Conservation (phyloP, 495 filamentous ascomycete genomes). For the Zalerion maritima region DNA sequence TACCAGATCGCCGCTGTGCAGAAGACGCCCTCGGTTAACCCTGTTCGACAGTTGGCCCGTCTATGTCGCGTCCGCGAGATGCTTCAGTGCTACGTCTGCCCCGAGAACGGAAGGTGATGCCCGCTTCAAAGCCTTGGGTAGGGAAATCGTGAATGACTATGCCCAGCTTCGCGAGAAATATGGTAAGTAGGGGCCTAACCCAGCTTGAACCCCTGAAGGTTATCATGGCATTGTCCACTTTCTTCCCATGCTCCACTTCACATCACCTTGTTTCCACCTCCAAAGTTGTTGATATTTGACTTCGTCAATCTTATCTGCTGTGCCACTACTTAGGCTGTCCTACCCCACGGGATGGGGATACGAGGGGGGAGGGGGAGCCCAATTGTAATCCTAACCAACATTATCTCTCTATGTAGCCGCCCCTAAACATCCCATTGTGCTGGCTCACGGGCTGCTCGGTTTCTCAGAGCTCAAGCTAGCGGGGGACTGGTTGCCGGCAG, state of each 20-base stretch:
- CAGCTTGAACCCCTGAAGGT: conserved; percentile 1
- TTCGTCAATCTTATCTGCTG: no score
- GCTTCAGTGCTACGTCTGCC: background rate
- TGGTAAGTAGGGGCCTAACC: conserved; percentile 26
- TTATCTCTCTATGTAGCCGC: conserved; percentile 23
- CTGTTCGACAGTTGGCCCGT: no score
- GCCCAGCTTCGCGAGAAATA: conserved; percentile 56
- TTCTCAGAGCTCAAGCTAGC: conserved; percentile 73
- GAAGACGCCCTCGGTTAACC: no score
- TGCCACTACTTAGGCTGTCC: no score
- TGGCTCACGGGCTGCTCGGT: conserved; percentile 83
- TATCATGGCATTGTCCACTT: no score
- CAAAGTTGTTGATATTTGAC: conserved; percentile 2
- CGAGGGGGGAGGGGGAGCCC: no score
- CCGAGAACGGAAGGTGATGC: conserved; percentile 29
- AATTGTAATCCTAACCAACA: no score
- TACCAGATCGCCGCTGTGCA: no score
- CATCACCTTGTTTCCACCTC: no score
- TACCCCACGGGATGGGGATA: no score
- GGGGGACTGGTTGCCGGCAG: conserved; percentile 53
- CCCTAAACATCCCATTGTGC: conserved; percentile 59
- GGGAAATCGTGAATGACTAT: conserved; percentile 64
- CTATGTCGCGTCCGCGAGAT: no score
- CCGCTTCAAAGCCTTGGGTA: conserved; percentile 46
- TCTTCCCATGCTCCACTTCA: no score